Base-by-base conservation (phyloP, 345 rosid species). In the Bretschneidera sinensis region DNA sequence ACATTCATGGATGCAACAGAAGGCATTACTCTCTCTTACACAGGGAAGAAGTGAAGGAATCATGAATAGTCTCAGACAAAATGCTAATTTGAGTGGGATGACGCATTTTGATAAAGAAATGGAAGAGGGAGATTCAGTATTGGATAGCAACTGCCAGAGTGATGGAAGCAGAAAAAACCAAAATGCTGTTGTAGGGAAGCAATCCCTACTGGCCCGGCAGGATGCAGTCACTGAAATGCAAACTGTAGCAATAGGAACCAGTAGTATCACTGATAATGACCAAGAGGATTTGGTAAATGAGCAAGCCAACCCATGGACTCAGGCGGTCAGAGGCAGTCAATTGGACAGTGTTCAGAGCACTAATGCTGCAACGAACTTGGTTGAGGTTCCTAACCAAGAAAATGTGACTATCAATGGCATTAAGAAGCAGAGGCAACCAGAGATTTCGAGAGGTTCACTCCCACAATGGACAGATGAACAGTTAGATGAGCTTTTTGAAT, bases 381-480 rank as follows among this genome's bases (percentile, higher is more conserved):
- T 16, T 9, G 61, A 55, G 23, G 15, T 34, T 34, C 19, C 50
- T 4, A 24, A 59, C 20, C 20, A 54, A 31, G 35, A 31, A 31
- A 59, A 35, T n/a, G 20, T 19, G 43, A 48, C 17, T 22, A 24
- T 9, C 4, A 21, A 22, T 16, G 63, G 43, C 56, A 52, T 16
- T 10, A 53, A 63, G 49, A 31, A 64, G 57, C 68, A 59, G 50
- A 50, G 43, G 21, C 73, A 63, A 56, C 50, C 55, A 24, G 43
- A 59, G 16, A 31, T 33, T 43, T 67, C 81, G 3, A 69, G 56
- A 54, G 64, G 70, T 64, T 59, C 76, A 45, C 73, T 76, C 39
- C 89, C 85, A 15, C 79, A 78, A 59, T 91, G 97, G 96, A 91
- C 97, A 0, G 94, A 91, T 55, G 96, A 91, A 65, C 97, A 91